Percentiles rank a stretch among this genome's conserved stretches.
These are phyloP conservation scores for Thalassiosira gravida DNA, from an alignment of 352 stramenopile species.

Conservation along the genomic window DNA sequence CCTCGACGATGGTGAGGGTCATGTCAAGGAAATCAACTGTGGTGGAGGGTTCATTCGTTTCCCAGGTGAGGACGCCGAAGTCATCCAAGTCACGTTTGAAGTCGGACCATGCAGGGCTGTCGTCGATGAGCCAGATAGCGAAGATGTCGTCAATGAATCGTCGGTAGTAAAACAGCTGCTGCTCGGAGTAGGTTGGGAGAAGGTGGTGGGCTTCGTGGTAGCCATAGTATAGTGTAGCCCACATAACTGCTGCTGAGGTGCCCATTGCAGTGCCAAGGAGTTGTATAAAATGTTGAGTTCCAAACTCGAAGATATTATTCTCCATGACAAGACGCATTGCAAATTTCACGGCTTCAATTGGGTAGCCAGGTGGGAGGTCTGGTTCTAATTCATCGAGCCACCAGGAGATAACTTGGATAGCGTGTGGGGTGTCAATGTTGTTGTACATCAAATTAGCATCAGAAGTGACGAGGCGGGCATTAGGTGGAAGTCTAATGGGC, in stretches of 20 bases:
- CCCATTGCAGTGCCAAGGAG: conserved; percentile 53
- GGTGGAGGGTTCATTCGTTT: neutral
- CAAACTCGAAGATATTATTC: conserved; percentile 55
- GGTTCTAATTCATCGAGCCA: neutral
- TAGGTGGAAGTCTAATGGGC: neutral
- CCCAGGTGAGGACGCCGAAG: neutral
- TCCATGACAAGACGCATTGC: conserved; percentile 28
- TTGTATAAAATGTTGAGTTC: conserved; percentile 28
- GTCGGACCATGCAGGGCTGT: too few species aligned
- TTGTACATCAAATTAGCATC: conserved; percentile 31
- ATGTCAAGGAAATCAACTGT: conserved; percentile 12
- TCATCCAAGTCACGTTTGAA: neutral
- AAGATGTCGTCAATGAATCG: neutral
- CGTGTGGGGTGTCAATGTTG: conserved; percentile 32
- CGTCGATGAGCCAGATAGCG: too few species aligned
- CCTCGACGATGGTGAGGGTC: neutral
- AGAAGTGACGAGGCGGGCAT: conserved; percentile 9
- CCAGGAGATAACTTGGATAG: conserved; percentile 1
- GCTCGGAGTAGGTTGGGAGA: conserved; percentile 3
- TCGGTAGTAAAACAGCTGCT: neutral
- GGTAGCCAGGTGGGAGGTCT: conserved; percentile 9
- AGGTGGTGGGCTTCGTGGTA: conserved; percentile 20
- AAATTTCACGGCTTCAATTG: conserved; percentile 24
- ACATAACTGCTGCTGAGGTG: conserved; percentile 39
- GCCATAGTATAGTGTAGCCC: conserved; percentile 37